Base-by-base conservation (phyloP, 2,329 filamentous ascomycete genomes). In the Fusarium pseudograminearum region DNA sequence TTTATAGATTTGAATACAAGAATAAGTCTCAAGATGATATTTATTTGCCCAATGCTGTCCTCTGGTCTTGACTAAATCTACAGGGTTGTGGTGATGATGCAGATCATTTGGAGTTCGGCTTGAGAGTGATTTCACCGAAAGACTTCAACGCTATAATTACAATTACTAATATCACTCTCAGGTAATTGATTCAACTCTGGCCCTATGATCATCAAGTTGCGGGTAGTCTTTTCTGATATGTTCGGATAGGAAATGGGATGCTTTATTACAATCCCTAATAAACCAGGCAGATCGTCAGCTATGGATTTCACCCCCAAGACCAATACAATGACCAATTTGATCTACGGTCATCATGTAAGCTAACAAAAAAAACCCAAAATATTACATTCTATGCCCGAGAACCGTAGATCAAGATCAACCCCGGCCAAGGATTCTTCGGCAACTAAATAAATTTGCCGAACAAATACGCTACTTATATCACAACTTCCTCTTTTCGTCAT, bases 361-460 rank as follows among this genome's bases (percentile, higher is more conserved):
- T 16, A 34, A 16, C 15, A 34, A 4, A 16, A 16, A 30, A 30
- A 11, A 7, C 16, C 33, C 11, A 20, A 20, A 40, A 36, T 11
- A 36, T n/a, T 18, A 5, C 15, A 18, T 18, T 36, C 16, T 7
- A n/a, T 20, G 11, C 7, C 36, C 12, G 36, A 20, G 36, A 12
- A n/a, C 36, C 7, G 12, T 22, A 7, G 36, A 40, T 42, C 22
- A 16, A 24, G 24, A 9, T 20, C 36, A 40, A 16, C 16, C 41
- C 22, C 5, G 7, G 24, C 16, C 14, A n/a, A 16, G 24, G 10
- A n/a, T n/a, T 16, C 18, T 31, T 51, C 48, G 48, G 48, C 48
- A 40, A 51, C 18, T 28, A 51, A n/a, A 51, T 26, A n/a, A 51
- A 51, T 20, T 40, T 24, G 33, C 48, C 48, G 48, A 51, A 51